A percentile compares a stretch with the other conserved stretches of the same genome.
Conservation (phyloP, 2,329 filamentous ascomycete genomes). For the Stagonosporopsis chrysanthemi region DNA sequence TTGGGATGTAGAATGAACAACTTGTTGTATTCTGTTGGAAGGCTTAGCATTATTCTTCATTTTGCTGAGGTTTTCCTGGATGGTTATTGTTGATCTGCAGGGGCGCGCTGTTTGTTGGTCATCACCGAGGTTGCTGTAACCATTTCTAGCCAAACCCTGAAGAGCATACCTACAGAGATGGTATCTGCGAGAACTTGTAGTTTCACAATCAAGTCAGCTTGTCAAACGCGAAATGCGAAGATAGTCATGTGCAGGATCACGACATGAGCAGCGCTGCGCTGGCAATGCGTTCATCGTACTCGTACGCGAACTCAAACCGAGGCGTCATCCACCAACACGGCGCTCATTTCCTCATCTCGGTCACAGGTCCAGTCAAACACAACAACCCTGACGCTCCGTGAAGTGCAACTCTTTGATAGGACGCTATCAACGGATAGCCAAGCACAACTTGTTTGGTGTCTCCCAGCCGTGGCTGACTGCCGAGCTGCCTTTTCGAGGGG, state of each 20-base stretch:
- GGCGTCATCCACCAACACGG: slow-evolving; percentile 5
- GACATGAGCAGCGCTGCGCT: neutral
- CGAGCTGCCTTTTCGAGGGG: slow-evolving; percentile 9
- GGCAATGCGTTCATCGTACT: neutral
- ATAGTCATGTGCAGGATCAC: neutral
- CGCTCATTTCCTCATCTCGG: slow-evolving; percentile 7
- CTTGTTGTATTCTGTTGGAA: neutral
- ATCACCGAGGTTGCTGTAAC: neutral
- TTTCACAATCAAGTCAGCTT: neutral
- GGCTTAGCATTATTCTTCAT: neutral
- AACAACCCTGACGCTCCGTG: neutral
- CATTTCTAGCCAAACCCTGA: no score
- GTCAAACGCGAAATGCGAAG: neutral
- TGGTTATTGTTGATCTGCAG: neutral
- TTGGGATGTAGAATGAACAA: neutral
- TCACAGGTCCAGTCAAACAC: slow-evolving; percentile 4
- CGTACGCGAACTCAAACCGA: neutral
- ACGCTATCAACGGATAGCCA: neutral
- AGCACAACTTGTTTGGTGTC: slow-evolving; percentile 5
- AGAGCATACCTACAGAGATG: no score
- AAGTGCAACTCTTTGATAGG: slow-evolving; percentile 10
- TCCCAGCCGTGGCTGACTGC: slow-evolving; percentile 11
- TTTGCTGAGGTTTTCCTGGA: no score
- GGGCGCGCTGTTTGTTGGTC: neutral
- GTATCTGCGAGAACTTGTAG: no score